These are phyloP conservation scores for Pestalotiopsis sp. DNA, from an alignment of 2,329 filamentous ascomycete species.

Conservation along the genomic window DNA sequence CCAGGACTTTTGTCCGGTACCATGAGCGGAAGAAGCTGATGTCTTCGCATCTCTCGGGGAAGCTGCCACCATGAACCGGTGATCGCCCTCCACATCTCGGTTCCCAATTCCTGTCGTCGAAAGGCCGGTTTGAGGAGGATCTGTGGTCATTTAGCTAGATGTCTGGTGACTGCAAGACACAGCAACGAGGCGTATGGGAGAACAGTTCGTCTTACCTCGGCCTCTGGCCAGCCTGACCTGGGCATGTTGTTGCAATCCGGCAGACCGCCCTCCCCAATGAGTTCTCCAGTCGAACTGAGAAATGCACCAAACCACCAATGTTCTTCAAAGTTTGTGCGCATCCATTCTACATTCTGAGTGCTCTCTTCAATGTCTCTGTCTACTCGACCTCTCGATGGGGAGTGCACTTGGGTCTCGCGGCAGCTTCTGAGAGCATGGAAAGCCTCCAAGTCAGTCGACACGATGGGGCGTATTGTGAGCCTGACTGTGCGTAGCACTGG, in stretches of 20 bases:
- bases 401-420: neutral
- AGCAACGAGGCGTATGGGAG: too few relatives aligned
- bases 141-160: neutral
- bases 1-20: neutral
- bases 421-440: neutral
- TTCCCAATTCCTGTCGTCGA: neutral
- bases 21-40: neutral
- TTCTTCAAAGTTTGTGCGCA: neutral
- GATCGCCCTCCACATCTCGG: neutral
- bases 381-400: neutral
- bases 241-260: neutral
- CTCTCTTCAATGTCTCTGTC: neutral
- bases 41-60: neutral
- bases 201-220: neutral
- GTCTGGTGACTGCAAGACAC: rapidly evolving
- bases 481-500: neutral
- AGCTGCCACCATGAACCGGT: neutral
- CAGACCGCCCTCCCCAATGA: neutral
- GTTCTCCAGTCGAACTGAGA: neutral
- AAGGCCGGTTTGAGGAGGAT: neutral
- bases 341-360: neutral
- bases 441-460: neutral
- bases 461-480: neutral
- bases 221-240: neutral
- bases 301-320: neutral